phyloP scores from a whole-genome alignment of 148 eudicot genomes.

The Euryodendron excelsum region DNA sequence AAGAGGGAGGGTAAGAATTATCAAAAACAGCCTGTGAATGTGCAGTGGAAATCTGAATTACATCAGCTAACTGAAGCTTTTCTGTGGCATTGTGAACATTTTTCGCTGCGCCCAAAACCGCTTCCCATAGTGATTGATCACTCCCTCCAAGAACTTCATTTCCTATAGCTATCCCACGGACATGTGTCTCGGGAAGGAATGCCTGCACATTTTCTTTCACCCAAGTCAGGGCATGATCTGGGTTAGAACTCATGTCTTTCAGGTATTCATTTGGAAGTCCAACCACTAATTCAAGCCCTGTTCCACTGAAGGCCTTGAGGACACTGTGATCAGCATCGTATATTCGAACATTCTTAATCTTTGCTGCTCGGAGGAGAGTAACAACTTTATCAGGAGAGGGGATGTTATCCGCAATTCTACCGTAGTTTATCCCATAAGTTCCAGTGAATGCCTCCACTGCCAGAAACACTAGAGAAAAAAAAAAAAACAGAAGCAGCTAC shows the following conservation, averaged over 20 bases:
- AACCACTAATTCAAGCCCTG: slow-evolving; percentile 74
- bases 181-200: slow-evolving; percentile 55
- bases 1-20: slow-evolving; percentile 76
- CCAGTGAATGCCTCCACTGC: slow-evolving; percentile 38
- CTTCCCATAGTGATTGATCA: slow-evolving; percentile 45
- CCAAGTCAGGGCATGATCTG: slow-evolving; percentile 70
- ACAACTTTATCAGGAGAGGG: slow-evolving; percentile 73
- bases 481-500: slow-evolving; percentile 10
- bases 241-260: slow-evolving; percentile 54
- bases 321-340: slow-evolving; percentile 70
- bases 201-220: slow-evolving; percentile 61
- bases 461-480: slow-evolving; percentile 15
- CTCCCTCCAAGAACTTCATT: slow-evolving; percentile 64
- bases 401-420: slow-evolving; percentile 73
- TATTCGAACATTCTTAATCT: slow-evolving; percentile 73
- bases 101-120: slow-evolving; percentile 59
- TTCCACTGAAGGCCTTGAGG: slow-evolving; percentile 66
- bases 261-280: slow-evolving; percentile 70
- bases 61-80: slow-evolving; percentile 40
- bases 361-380: slow-evolving; percentile 56
- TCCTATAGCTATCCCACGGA: slow-evolving; percentile 79
- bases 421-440: slow-evolving; percentile 78
- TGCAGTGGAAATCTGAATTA: slow-evolving; percentile 60
- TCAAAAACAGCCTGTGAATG: slow-evolving; percentile 63
- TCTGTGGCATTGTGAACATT: slow-evolving; percentile 73